Base-by-base conservation (phyloP, 2,329 filamentous ascomycete genomes). In the Talaromyces marneffei region DNA sequence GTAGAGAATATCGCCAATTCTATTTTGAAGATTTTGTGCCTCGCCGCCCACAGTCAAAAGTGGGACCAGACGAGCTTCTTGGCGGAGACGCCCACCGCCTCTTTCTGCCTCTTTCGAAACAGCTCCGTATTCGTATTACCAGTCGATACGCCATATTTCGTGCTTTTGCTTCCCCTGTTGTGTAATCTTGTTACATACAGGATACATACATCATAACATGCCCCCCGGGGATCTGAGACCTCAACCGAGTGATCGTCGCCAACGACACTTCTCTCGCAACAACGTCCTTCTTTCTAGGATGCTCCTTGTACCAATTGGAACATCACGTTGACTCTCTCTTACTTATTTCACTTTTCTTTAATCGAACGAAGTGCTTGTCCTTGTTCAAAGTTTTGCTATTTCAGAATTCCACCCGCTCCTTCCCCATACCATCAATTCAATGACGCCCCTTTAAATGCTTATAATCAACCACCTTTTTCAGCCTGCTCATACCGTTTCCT, bases 11-110 rank as follows among this genome's bases (percentile, higher is more conserved):
- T 60, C 46, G 50, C 37, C 58, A 52, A 54, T 44, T 59, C 46
- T 25, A 62, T 62, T 62, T 62, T 55, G 60, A 40, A 59, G 37
- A 59, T 59, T 62, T 62, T 60, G 58, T 60, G 58, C 40, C 37
- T 60, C 58, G 58, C 58, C 58, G 60, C 48, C 46, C 57, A 39
- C 48, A 53, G 8, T 48, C 44, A 29, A 48, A 46, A 48, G 60
- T 58, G 60, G 60, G 60, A 54, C 55, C 14, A 48, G 44, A 52
- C 48, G 27, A 52, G 40, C 31, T 12, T 46, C 58, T 60, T 55
- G 55, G 60, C 60, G 40, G 35, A 33, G 10, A 6, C 9, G 0
- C 48, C 55, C 23, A 62, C 60, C 60, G 60, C 60, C 56, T 25
- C 33, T 14, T 59, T 62, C 60, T 62, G 60, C 60, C 60, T 23